Evolutionary conservation across 805 yeast species (phyloP).

Genomic region (Zygoascus flipseniorum): DNA sequence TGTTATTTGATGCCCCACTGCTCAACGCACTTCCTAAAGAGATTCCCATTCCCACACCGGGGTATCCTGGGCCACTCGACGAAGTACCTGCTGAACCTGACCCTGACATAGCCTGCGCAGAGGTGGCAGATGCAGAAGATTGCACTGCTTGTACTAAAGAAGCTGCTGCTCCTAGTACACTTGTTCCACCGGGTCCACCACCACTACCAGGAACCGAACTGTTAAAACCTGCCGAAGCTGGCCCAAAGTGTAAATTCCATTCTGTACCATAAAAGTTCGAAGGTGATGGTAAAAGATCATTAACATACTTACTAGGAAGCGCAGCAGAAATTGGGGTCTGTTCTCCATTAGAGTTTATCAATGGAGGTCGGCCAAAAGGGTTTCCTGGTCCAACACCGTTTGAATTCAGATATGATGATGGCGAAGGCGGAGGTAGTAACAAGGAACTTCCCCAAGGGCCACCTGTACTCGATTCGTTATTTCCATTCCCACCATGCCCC

Average conservation of each 20-base stretch:
- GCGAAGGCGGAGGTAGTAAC: constrained; percentile 29
- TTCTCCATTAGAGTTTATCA: constrained; percentile 36
- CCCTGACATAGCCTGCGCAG: not conserved
- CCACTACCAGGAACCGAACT: not conserved
- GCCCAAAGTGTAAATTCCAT: constrained; percentile 40
- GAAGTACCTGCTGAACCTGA: constrained; percentile 2
- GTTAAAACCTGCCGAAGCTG: constrained; percentile 18
- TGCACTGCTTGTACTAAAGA: not conserved
- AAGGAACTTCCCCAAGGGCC: constrained; percentile 22
- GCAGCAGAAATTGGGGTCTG: constrained; percentile 65
- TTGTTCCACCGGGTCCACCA: constrained; percentile 5
- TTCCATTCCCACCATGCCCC: not conserved
- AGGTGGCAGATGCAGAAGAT: not conserved
- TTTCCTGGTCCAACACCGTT: constrained; percentile 27
- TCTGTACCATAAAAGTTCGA: constrained; percentile 61
- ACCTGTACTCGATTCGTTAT: constrained; percentile 5
- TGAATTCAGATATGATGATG: constrained; percentile 24
- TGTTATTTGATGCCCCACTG: not conserved
- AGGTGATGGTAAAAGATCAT: constrained; percentile 74
- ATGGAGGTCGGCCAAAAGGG: constrained; percentile 25
- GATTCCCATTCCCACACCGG: constrained; percentile 10
- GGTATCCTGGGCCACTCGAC: not conserved
- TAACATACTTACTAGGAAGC: constrained; percentile 61
- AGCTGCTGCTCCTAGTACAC: constrained; percentile 7
- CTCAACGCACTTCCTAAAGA: constrained; percentile 8